Evolutionary conservation across 192 early-diverging fungal genomes (phyloP).

Genomic region (Spizellomyces sp.): DNA sequence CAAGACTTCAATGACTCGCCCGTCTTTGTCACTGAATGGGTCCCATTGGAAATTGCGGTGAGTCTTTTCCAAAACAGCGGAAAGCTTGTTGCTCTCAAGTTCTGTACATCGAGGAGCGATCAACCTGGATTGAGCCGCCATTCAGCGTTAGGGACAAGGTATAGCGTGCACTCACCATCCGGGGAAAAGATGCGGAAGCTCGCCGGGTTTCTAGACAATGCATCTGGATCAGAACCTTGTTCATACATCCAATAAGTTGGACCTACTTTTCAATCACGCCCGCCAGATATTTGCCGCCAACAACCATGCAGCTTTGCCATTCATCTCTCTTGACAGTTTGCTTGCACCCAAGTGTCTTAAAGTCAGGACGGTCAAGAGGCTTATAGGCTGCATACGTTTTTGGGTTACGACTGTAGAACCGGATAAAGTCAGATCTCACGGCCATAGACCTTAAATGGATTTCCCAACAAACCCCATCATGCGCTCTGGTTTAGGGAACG

Average conservation of each 20-base stretch:
- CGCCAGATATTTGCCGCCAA: slow-evolving; percentile 34
- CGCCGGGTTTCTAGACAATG: slow-evolving; percentile 24
- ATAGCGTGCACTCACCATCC: slow-evolving; percentile 22
- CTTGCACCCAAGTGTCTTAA: slow-evolving; percentile 12
- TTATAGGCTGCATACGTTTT: slow-evolving; percentile 40
- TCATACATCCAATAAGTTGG: no score
- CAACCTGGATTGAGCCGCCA: not conserved
- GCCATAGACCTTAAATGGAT: not conserved
- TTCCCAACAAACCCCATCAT: slow-evolving; percentile 33
- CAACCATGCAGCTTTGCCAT: slow-evolving; percentile 29
- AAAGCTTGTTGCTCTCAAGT: slow-evolving; percentile 43
- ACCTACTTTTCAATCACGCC: slow-evolving; percentile 26
- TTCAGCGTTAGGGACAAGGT: not conserved
- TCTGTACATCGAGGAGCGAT: slow-evolving; percentile 2
- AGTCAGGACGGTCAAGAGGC: slow-evolving; percentile 38
- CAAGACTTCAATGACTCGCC: slow-evolving; percentile 45
- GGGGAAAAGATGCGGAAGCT: slow-evolving; percentile 47
- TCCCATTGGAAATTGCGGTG: slow-evolving; percentile 49
- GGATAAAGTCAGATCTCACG: not conserved
- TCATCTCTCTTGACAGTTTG: slow-evolving; percentile 5
- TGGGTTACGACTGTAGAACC: slow-evolving; percentile 15
- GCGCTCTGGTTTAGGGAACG: slow-evolving; percentile 32
- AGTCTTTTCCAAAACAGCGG: slow-evolving; percentile 37
- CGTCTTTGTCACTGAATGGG: slow-evolving; percentile 24
- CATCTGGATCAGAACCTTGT: no score